Percentiles rank a stretch among this genome's conserved stretches.
These are phyloP conservation scores for Stentor coeruleus DNA, from an alignment of 73 alveolate genomes.

Conservation along the genomic window DNA sequence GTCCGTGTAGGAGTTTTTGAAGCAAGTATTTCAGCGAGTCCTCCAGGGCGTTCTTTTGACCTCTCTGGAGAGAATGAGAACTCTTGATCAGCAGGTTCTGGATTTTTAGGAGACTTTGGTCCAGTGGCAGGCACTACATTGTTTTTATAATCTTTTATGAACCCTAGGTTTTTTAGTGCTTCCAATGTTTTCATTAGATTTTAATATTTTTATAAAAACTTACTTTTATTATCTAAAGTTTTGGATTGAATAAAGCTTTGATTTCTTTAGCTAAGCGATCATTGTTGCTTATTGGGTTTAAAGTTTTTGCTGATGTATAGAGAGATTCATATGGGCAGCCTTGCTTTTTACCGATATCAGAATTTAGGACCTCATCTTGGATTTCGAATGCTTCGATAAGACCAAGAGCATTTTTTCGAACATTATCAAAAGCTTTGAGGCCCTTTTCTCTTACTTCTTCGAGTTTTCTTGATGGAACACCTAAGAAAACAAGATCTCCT, in stretches of 20 bases:
- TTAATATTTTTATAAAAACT: too few species aligned
- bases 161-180: too few species aligned
- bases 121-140: too few species aligned
- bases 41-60: not conserved
- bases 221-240: not conserved
- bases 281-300: not conserved
- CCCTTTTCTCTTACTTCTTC: too few species aligned
- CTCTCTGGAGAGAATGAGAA: not conserved
- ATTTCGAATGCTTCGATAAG: slow-evolving; percentile 24
- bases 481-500: not conserved
- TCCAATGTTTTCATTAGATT: too few species aligned
- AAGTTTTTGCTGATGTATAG: not conserved
- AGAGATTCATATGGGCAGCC: not conserved
- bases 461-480: not conserved
- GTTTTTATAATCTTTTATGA: too few species aligned
- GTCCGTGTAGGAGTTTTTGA: too few species aligned
- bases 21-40: not conserved
- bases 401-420: slow-evolving; percentile 16
- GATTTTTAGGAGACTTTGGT: too few species aligned
- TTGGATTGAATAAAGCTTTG: not conserved
- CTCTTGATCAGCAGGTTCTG: too few species aligned
- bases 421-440: too few species aligned
- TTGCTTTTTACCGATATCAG: not conserved
- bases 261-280: not conserved
- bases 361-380: not conserved